Evolutionary conservation across 805 yeast species (phyloP), one percentile per base, ranked within the genome.

Genomic region (Teunomyces stri): DNA sequence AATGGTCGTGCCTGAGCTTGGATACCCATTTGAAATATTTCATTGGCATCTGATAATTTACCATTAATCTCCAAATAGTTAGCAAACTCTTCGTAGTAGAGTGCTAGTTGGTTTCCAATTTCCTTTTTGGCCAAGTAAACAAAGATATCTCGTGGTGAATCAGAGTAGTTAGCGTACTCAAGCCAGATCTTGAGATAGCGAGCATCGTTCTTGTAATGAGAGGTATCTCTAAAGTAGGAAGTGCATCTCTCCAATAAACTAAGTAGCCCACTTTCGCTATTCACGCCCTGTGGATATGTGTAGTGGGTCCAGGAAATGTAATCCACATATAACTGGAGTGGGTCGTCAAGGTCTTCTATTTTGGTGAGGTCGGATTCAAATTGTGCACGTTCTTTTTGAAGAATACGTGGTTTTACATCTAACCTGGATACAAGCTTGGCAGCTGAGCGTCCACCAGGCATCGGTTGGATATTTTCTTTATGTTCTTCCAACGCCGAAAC

Each of bases 131-230:
- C 80, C 65, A 92, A 70, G 58, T 84, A 89, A 5, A 79, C 72
- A 61, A 85, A 90, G 2, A 87, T 72, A 45, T 85, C 91, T 36
- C 80, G 69, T 0, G 91, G 90, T 12, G 84, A 76, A 50, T 84
- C 88, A 1, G 86, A 77, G 57, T 77, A 82, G 20, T 75, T 78
- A 6, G 87, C 80, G 61, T 89, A 90, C 54, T 81, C 82, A 34
- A 91, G 64, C 97, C 99, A 92, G 1, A 90, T 75, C 51, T 75
- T 78, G 43, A 92, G 64, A 59, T 87, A 90, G 42, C 97, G 68
- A 1, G 92, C 82, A 61, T 92, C 97, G 61, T 91, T 85, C 49
- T 82, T 84, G 62, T 90, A 92, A 51, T 80, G 81, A 0, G 66
- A 66, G 28, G 76, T 78, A 54, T 85, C 87, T 56, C 82, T 73